These are phyloP conservation scores for Nakazawaea populi DNA, from an alignment of 805 yeast genomes.

Conservation along the genomic window DNA sequence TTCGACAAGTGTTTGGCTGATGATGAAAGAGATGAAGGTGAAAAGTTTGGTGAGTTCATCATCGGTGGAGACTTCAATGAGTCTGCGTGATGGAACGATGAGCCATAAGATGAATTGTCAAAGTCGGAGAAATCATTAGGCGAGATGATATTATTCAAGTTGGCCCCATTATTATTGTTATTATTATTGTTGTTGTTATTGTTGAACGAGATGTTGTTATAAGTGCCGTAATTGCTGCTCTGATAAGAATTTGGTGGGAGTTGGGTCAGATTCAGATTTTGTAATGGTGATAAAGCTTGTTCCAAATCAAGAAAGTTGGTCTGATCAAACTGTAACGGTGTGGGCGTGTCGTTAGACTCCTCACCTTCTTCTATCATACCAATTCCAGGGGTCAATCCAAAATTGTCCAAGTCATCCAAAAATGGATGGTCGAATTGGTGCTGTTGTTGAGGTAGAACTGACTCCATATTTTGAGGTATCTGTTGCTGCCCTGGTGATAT, in stretches of 20 bases:
- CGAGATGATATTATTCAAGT: conserved; percentile 25
- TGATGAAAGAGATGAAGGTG: conserved; percentile 27
- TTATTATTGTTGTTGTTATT: background rate
- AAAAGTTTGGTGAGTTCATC: conserved; percentile 24
- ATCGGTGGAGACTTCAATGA: conserved; percentile 24
- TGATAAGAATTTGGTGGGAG: conserved; percentile 4
- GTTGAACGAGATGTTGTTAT: conserved; percentile 4
- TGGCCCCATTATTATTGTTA: conserved; percentile 17
- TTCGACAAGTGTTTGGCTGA: conserved; percentile 36
- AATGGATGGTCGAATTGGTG: conserved; percentile 5
- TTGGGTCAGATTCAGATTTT: background rate
- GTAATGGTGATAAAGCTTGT: background rate
- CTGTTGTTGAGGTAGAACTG: background rate
- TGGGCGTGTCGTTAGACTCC: conserved; percentile 1
- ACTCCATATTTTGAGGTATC: background rate
- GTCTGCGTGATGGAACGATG: conserved; percentile 17
- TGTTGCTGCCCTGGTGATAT: background rate
- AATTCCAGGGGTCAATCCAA: conserved; percentile 10
- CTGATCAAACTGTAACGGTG: conserved; percentile 5
- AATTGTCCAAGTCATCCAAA: conserved; percentile 12
- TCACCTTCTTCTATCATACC: conserved; percentile 1
- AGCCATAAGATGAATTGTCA: conserved; percentile 29
- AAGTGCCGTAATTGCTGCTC: conserved; percentile 4
- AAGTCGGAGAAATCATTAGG: conserved; percentile 24
- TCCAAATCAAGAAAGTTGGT: background rate